Evolutionary conservation across 2,329 filamentous ascomycete species (phyloP), one percentile per base, ranked within the genome.

Genomic region (Phaeosphaeriaceae sp.): DNA sequence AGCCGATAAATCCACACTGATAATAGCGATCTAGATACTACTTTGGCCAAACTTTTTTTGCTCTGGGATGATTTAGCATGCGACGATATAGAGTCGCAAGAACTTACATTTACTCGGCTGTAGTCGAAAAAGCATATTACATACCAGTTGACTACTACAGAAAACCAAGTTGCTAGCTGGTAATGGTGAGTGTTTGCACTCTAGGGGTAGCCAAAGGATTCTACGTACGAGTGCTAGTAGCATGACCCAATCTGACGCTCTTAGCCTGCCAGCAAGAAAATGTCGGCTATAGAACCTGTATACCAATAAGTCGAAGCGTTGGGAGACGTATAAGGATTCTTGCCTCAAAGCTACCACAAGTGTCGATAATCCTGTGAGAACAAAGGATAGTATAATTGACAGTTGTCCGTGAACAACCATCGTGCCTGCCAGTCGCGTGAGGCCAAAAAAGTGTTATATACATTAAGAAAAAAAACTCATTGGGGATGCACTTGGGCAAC

Each of bases 181-280:
- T 18, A n/a, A 20, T 32, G 11, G 41, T 65, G 6, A 67, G 60
- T 23, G 32, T 29, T n/a, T 20, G 5, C 15, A 17, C 9, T 37
- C 18, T 4, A 28, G 17, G 36, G 26, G 4, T 21, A 1, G 20
- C 21, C 9, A 9, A 3, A 18, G 34, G 2, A 15, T n/a, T 9
- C 35, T 11, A 59, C 65, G 39, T 44, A 70, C 66, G 13, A 70
- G 47, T 9, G 63, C 64, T 12, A 55, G 30, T 6, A 69, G 50
- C 58, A 70, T 69, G 11, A 67, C 54, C 61, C 61, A 71, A 46
- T 71, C 67, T 7, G 64, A 52, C 20, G 61, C 54, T 28, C 55
- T 60, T 6, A 70, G 50, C 43, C 64, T 70, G 7, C 63, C 51
- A 15, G 64, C 54, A 13, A 67, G 49, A 26, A 58, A 66, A 34